Evolutionary conservation across 805 yeast genomes (phyloP).

Genomic region (Teunomyces tritomae): DNA sequence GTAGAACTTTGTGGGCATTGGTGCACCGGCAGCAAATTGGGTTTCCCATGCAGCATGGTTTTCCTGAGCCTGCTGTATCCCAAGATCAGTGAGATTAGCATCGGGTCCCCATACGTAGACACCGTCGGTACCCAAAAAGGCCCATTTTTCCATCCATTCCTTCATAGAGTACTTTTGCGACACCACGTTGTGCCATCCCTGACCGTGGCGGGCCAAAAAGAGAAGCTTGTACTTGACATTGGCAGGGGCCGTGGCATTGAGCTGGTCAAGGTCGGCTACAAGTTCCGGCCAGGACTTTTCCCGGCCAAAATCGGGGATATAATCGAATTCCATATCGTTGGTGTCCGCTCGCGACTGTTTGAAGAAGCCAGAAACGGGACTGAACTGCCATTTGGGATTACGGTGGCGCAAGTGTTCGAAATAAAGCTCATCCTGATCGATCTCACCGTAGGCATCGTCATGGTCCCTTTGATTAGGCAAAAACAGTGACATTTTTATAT

Average conservation of each 20-base stretch:
- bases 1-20: conserved; percentile 21
- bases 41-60: conserved; percentile 19
- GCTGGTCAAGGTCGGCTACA: conserved; percentile 9
- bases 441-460: conserved; percentile 31
- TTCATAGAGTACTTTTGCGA: conserved; percentile 20
- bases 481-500: conserved; percentile 22
- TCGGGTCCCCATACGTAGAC: conserved; percentile 25
- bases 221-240: conserved; percentile 20
- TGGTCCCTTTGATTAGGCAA: conserved; percentile 31
- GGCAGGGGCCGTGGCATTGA: conserved; percentile 12
- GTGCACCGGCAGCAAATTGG: conserved; percentile 19
- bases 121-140: conserved; percentile 22
- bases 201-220: conserved; percentile 27
- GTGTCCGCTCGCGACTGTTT: conserved; percentile 18
- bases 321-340: conserved; percentile 22
- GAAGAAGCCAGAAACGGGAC: conserved; percentile 24
- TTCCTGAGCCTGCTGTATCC: conserved; percentile 22
- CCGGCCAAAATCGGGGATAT: conserved; percentile 18
- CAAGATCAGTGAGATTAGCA: conserved; percentile 23
- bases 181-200: conserved; percentile 25
- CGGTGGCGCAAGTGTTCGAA: conserved; percentile 5
- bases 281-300: conserved; percentile 18
- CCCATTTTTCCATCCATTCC: conserved; percentile 23
- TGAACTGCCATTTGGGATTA: conserved; percentile 18
- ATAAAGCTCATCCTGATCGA: conserved; percentile 19